A percentile compares a stretch with the other conserved stretches of the same genome.
phyloP scores from a whole-genome alignment of 75 land plant species.

The Larix kaempferi region DNA sequence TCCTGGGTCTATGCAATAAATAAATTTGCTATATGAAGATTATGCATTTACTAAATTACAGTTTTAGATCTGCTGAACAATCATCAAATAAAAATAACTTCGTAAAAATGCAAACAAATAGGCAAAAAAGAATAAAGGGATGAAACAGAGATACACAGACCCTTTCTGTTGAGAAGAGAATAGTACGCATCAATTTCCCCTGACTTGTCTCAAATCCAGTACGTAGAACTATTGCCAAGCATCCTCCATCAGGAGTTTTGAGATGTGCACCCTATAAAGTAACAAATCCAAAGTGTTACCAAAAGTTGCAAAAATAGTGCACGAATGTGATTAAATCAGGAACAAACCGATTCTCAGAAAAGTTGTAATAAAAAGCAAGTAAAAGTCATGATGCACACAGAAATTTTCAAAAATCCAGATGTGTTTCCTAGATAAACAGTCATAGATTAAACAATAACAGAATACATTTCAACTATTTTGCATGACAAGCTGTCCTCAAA shows the following conservation, averaged over 20 bases:
- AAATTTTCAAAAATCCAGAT: background rate
- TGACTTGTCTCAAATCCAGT: constrained; percentile 99
- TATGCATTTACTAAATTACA: background rate
- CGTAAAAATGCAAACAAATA: background rate
- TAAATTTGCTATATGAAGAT: background rate
- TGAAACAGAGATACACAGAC: constrained; percentile 28
- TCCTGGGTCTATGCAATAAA: background rate
- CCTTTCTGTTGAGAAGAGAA: constrained; percentile 98
- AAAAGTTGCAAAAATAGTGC: background rate
- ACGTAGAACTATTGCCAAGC: constrained; percentile 86
- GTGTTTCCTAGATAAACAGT: background rate
- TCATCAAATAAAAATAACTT: background rate
- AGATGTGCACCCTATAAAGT: constrained; percentile 38
- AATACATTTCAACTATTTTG: background rate
- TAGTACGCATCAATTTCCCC: constrained; percentile 97
- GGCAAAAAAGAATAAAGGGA: background rate
- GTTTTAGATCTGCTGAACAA: background rate
- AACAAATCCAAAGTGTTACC: background rate
- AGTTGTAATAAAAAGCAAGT: constrained; percentile 1
- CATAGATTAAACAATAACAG: background rate
- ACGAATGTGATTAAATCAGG: background rate
- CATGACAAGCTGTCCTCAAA: background rate
- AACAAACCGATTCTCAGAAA: constrained; percentile 19
- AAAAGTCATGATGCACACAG: background rate
- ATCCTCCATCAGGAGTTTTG: constrained; percentile 97